phyloP scores from a whole-genome alignment of 305 asterid genomes.

The Galium porrigens region DNA sequence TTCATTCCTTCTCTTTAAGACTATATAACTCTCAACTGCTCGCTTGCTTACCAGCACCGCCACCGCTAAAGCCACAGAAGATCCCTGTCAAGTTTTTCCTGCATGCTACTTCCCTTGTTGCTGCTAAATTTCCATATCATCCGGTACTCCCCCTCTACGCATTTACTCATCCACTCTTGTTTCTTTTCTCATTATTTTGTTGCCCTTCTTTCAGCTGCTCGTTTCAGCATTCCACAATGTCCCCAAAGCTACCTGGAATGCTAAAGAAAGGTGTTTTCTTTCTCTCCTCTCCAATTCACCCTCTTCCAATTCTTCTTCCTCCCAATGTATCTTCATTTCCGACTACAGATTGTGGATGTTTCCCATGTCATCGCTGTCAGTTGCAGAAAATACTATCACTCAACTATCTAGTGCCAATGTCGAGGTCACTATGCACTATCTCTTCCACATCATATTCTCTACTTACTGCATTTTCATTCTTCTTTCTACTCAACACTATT shows the following conservation, averaged over 20 bases:
- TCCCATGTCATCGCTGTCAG: constrained; percentile 52
- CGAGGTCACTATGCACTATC: constrained; percentile 36
- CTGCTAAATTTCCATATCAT: constrained; percentile 66
- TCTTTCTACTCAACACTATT: background rate
- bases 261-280: constrained; percentile 57
- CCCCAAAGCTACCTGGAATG: constrained; percentile 69
- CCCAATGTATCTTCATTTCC: background rate
- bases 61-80: constrained; percentile 30
- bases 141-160: constrained; percentile 28
- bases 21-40: background rate
- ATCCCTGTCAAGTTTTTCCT: constrained; percentile 44
- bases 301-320: background rate
- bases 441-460: background rate
- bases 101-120: constrained; percentile 67
- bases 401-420: constrained; percentile 39
- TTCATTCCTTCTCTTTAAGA: no score
- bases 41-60: background rate
- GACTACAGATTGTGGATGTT: constrained; percentile 75
- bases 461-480: background rate
- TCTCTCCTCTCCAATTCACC: constrained; percentile 7
- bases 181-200: constrained; percentile 10
- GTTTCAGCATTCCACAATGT: constrained; percentile 54
- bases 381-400: constrained; percentile 54
- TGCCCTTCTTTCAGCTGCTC: constrained; percentile 36
- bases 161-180: background rate